A percentile compares a stretch with the other conserved stretches of the same genome.
These are phyloP conservation scores for Strigomonas oncopelti DNA, from an alignment of 208 protist species.

Conservation along the genomic window DNA sequence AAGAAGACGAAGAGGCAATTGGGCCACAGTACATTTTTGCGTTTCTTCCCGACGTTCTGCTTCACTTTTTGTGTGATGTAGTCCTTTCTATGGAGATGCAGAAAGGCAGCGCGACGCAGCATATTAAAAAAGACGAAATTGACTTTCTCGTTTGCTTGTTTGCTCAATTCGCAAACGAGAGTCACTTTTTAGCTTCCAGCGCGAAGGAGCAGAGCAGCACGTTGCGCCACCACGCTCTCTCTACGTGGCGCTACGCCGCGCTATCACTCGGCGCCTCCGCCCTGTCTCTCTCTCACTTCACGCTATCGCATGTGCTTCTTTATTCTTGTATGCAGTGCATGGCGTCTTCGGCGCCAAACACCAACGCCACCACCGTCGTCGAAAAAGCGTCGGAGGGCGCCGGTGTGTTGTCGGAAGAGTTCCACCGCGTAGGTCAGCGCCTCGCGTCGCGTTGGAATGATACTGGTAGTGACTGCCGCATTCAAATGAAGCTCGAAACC, in stretches of 20 bases:
- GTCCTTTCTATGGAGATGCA: neutral
- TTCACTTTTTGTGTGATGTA: neutral
- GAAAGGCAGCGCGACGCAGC: neutral
- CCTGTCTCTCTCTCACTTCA: neutral
- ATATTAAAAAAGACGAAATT: neutral
- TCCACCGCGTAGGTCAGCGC: neutral
- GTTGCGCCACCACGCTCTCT: neutral
- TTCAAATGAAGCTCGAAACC: too few relatives aligned
- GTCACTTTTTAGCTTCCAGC: neutral
- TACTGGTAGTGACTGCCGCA: too few relatives aligned
- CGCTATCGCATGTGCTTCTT: neutral
- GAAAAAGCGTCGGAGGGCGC: too few relatives aligned
- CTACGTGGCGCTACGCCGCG: neutral
- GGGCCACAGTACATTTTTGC: neutral
- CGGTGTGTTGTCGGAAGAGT: neutral
- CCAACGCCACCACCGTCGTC: neutral
- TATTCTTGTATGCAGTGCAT: neutral
- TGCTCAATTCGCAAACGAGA: neutral
- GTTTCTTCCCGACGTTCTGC: neutral
- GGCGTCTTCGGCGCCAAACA: too few relatives aligned
- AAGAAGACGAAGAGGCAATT: constrained; percentile 6
- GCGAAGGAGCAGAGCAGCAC: neutral
- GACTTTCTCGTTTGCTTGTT: neutral
- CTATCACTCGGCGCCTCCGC: neutral
- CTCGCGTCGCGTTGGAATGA: neutral